Base-by-base conservation (phyloP, 108 stramenopile genomes). In the Skeletonema menzelii region DNA sequence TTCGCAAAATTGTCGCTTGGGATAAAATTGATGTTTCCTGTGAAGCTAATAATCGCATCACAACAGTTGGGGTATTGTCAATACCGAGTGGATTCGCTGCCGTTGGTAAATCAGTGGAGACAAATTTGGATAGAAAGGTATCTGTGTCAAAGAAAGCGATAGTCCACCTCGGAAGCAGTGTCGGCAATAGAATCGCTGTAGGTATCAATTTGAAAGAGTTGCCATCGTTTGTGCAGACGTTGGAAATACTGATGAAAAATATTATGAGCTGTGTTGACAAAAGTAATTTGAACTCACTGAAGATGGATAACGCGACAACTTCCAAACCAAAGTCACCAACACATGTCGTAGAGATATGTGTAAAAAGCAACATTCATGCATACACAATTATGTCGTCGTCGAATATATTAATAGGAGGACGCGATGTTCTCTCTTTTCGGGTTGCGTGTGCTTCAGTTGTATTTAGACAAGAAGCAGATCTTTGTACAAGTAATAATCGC, bases 1-100 rank as follows among this genome's bases (percentile, higher is more conserved):
- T 58, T n/a, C 65, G 27, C 12, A 67, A 44, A 69, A 66, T 73
- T 20, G 1, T 74, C 31, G 59, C 79, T 3, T 80, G 79, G 79
- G 73, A 61, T 49, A 53, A 19, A 46, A 31, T 74, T 19, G 59
- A 74, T 38, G 59, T 63, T 58, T 63, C 69, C 22, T 53, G 49
- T 10, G 49, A 49, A 13, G 22, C 8, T 6, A 10, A 19, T 63
- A 35, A 31, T 13, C 55, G 14, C 10, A 56, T 28, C 42, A 67
- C 26, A 47, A 32, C 46, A 14, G 79, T 66, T 20, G 62, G 60
- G 5, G 59, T 55, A 14, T 62, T 75, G 19, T 58, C 68, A 55
- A 40, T 57, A 30, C 76, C 75, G n/a, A 14, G 46, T 49, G 75
- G 75, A 6, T 62, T 62, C 53, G 24, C 17, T 49, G 28, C 32